Percentiles rank a stretch among this genome's conserved stretches.
Evolutionary conservation across 176 grass and related monocot species (phyloP).

Genomic region (Aegilops sharonensis): DNA sequence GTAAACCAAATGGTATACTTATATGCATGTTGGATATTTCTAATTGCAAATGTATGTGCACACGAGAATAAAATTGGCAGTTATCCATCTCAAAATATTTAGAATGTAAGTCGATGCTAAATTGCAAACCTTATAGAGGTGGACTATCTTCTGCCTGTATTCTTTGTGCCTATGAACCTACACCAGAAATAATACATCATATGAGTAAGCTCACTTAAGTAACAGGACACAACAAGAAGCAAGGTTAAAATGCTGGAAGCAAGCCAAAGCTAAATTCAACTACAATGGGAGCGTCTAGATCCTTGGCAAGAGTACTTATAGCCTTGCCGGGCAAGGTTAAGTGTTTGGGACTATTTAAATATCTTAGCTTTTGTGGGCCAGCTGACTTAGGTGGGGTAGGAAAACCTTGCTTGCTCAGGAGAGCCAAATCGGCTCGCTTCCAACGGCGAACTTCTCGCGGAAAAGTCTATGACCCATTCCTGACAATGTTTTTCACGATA

Average conservation of each 20-base stretch:
- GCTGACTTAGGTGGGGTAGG: not conserved
- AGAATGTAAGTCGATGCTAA: not conserved
- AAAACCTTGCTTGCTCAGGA: not conserved
- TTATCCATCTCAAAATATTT: constrained; percentile 34
- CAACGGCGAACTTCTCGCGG: not conserved
- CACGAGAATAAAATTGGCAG: constrained; percentile 2
- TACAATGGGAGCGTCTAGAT: not conserved
- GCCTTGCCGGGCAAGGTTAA: not conserved
- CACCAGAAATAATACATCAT: not conserved
- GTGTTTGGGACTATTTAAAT: not conserved
- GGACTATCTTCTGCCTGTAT: constrained; percentile 82
- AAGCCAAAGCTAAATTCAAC: not conserved
- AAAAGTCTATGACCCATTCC: not conserved
- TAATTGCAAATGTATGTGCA: constrained; percentile 23
- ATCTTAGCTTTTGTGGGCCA: not conserved
- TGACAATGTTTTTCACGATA: not conserved
- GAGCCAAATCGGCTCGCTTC: not conserved
- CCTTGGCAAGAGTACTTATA: not conserved
- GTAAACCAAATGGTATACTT: constrained; percentile 16
- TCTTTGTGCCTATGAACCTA: constrained; percentile 88
- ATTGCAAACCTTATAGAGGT: constrained; percentile 80
- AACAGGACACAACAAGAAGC: not conserved
- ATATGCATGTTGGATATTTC: constrained; percentile 13
- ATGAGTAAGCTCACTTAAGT: constrained; percentile 20
- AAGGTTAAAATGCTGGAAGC: constrained; percentile 13